Evolutionary conservation across 208 protist genomes (phyloP), one percentile per base, ranked within the genome.

Genomic region (Acanthamoeba sp.): DNA sequence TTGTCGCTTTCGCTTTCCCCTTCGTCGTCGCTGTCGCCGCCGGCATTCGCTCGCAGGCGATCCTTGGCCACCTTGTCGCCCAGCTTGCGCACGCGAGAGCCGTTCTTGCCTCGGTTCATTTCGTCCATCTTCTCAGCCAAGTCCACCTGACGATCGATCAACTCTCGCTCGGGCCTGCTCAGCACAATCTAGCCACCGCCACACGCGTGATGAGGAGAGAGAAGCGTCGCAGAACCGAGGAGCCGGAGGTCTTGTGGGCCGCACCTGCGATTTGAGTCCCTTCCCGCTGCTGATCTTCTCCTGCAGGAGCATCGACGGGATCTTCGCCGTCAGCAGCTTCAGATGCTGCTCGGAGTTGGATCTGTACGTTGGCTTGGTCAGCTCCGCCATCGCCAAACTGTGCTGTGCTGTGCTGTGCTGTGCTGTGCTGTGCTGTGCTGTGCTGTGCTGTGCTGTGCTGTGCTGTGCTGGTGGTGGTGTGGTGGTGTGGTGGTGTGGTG

Each of bases 11-110:
- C 64, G 27, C 38, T 36, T 34, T 84, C 42, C 3, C 38, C 16
- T 45, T 84, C 38, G 5, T 22, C 7, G 14, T 84, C 22, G 24
- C 27, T 9, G 22, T 52, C 73, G 73, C 16, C 4, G 14, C 52
- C 22, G 3, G 55, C 55, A n/a, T 62, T n/a, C 55, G 22, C 10
- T 6, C 73, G 34, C 22, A 73, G 64, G 20, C 64, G 64, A 27
- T 84, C 73, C n/a, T 84, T 84, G 16, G 34, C 73, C n/a, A 84
- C 73, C 38, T 84, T 84, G 27, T 84, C 73, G 10, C 73, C 73
- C 5, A 9, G 40, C 73, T 84, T 84, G 73, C 73, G 73, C 4
- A 84, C 73, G 73, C 73, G 73, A n/a, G 73, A 84, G 42, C 73
- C 73, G 42, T 84, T 84, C 40, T 84, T 84, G 38, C 73, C 73